Evolutionary conservation across 1,284 basidiomycete species (phyloP), one percentile per base, ranked within the genome.

Genomic region (Sporisorium reilianum): DNA sequence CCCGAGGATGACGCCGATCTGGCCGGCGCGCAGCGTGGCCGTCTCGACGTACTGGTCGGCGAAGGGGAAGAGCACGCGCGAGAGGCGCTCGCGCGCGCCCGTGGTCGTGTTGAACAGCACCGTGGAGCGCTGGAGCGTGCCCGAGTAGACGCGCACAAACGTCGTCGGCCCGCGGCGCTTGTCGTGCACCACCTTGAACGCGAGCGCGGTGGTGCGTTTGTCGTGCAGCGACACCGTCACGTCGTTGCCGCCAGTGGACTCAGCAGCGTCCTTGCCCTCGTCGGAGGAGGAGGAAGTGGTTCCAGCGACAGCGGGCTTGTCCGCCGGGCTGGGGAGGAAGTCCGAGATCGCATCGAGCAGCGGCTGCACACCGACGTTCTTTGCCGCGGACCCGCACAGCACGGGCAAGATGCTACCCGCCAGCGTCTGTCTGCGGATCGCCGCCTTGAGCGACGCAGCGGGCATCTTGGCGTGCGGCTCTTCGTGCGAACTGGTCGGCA

Each of bases 171-270:
- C 93, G 72, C 88, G 89, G 65, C 89, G 89, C 71, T 90, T 90
- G 83, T 95, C 92, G 91, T 92, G 94, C 25, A 88, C 88, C 20
- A 95, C 93, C 83, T 95, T 95, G 92, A 94, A 95, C 0, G 92
- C 93, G 23, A 95, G 87, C 1, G 68, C 67, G 12, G 67, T 56
- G 20, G 69, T 62, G 0, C 61, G 49, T 49, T 54, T 53, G 54
- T 70, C 67, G 10, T 48, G 26, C 5, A 77, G 48, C 14, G 64
- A 50, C 44, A 79, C 52, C 2, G 57, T n/a, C 2, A 75, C 59
- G 36, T 85, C 79, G 12, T 80, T 82, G 51, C 88, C 63, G 23
- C 16, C 25, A 18, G 25, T 45, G 46, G 46, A 7, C 5, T 46
- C 44, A 16, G 11, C 23, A 22, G 23, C 36, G 4, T 38, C 36